Conservation (phyloP, 306 rosid species). For the Glycine tomentella region DNA sequence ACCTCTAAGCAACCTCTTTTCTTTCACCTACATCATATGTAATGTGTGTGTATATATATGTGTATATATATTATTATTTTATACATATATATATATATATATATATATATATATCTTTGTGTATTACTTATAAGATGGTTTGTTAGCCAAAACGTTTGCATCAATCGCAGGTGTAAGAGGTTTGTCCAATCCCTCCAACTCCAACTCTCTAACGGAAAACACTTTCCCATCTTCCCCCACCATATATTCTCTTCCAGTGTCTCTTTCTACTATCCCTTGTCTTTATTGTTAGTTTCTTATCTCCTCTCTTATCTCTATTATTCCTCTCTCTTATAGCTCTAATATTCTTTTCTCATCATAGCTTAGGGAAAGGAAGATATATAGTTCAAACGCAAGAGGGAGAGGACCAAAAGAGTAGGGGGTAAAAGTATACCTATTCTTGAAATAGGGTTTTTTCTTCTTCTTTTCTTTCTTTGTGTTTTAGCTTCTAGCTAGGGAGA, state of each 20-base stretch:
- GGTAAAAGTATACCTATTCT: conserved; percentile 41
- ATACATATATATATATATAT: not conserved
- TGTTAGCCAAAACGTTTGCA: conserved; percentile 96
- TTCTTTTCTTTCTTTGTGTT: not conserved
- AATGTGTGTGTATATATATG: not conserved
- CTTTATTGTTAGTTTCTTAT: conserved; percentile 40
- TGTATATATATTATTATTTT: not conserved
- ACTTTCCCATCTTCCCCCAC: conserved; percentile 67
- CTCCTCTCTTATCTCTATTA: not conserved
- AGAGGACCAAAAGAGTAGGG: too few relatives aligned
- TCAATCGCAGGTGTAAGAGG: conserved; percentile 84
- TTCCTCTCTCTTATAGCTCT: conserved; percentile 16
- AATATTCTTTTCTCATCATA: conserved; percentile 30
- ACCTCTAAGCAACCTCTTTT: conserved; percentile 84
- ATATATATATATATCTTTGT: conserved; percentile 2
- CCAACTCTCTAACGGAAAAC: conserved; percentile 88
- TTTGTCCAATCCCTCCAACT: conserved; percentile 69
- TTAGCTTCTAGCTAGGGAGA: conserved; percentile 2
- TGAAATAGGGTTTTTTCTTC: conserved; percentile 49
- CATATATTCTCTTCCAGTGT: conserved; percentile 55
- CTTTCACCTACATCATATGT: conserved; percentile 27
- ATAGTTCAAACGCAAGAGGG: conserved; percentile 40
- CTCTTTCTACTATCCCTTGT: conserved; percentile 47
- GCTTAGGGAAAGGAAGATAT: conserved; percentile 1
- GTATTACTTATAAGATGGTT: conserved; percentile 55